These are phyloP conservation scores for Phoenix dactylifera DNA, from an alignment of 176 grass and related monocot species.

Conservation along the genomic window DNA sequence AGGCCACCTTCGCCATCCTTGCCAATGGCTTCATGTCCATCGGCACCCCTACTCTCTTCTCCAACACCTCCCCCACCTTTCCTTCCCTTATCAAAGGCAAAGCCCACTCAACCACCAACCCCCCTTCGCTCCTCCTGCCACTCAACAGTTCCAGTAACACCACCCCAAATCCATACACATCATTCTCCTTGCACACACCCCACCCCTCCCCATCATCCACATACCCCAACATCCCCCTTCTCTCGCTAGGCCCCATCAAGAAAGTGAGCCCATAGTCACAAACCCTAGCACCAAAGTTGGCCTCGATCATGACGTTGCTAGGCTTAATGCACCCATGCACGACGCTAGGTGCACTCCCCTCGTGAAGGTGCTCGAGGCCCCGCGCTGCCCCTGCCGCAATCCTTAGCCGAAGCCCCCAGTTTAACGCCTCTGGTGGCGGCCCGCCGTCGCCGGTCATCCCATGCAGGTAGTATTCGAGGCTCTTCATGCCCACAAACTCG, in stretches of 20 bases:
- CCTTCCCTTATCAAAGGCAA: slow-evolving; percentile 31
- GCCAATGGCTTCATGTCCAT: slow-evolving; percentile 32
- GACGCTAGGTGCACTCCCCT: slow-evolving; percentile 22
- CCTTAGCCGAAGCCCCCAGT: slow-evolving; percentile 35
- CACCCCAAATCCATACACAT: slow-evolving; percentile 71
- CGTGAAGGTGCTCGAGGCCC: slow-evolving; percentile 57
- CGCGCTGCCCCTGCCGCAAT: slow-evolving; percentile 42
- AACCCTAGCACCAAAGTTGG: slow-evolving; percentile 18
- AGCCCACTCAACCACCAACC: slow-evolving; percentile 43
- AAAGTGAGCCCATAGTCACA: slow-evolving; percentile 60
- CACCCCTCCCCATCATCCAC: slow-evolving; percentile 11
- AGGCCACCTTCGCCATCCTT: slow-evolving; percentile 46
- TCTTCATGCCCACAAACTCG: slow-evolving; percentile 25
- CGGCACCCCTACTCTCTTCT: slow-evolving; percentile 26
- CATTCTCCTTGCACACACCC: slow-evolving; percentile 39
- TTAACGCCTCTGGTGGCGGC: not conserved
- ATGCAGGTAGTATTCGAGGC: slow-evolving; percentile 24
- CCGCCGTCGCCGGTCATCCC: not conserved
- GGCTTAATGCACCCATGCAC: slow-evolving; percentile 38
- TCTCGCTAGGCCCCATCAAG: slow-evolving; percentile 8
- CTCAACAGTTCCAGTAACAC: slow-evolving; percentile 56
- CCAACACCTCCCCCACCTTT: slow-evolving; percentile 27
- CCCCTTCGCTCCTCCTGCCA: slow-evolving; percentile 35
- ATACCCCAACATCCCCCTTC: slow-evolving; percentile 17
- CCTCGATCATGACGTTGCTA: slow-evolving; percentile 39